phyloP scores from a whole-genome alignment of 2,329 filamentous ascomycete species.

The Alternaria triticimaculans region DNA sequence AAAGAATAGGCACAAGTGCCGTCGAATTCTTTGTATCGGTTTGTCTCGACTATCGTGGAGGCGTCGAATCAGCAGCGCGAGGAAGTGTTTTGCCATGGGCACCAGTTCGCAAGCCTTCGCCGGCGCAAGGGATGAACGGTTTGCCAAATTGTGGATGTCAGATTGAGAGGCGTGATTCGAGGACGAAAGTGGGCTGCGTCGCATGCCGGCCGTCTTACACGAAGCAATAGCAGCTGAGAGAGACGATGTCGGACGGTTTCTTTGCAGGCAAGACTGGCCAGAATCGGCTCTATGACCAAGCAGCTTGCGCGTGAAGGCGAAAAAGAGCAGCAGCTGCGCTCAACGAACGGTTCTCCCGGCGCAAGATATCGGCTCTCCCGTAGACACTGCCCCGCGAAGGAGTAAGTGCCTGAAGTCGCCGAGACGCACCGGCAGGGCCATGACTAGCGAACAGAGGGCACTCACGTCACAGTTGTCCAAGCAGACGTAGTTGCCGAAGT shows the following conservation, averaged over 20 bases:
- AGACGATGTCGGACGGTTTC: constrained; percentile 10
- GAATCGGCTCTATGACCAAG: constrained; percentile 28
- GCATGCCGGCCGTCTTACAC: constrained; percentile 25
- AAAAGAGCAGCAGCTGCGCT: constrained; percentile 1
- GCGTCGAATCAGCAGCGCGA: constrained; percentile 31
- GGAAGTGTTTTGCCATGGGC: constrained; percentile 27
- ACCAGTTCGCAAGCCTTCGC: constrained; percentile 22
- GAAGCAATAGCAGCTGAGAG: constrained; percentile 33
- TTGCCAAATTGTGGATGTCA: constrained; percentile 32
- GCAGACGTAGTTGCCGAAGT: constrained; percentile 10
- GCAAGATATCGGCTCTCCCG: constrained; percentile 28
- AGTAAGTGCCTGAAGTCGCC: constrained; percentile 32
- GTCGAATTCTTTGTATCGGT: constrained; percentile 14
- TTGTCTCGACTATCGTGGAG: constrained; percentile 10
- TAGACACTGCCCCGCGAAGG: constrained; percentile 33
- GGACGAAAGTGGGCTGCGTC: constrained; percentile 28
- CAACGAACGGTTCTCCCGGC: constrained; percentile 20
- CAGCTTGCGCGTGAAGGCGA: constrained; percentile 1
- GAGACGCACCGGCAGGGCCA: constrained; percentile 33
- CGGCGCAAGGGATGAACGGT: constrained; percentile 36
- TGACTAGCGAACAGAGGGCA: constrained; percentile 20
- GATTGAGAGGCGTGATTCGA: constrained; percentile 39
- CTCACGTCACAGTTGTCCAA: constrained; percentile 32
- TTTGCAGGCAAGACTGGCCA: constrained; percentile 21
- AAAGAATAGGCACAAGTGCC: constrained; percentile 20